Evolutionary conservation across 2,329 filamentous ascomycete species (phyloP).

Genomic region (Balansia obtecta): DNA sequence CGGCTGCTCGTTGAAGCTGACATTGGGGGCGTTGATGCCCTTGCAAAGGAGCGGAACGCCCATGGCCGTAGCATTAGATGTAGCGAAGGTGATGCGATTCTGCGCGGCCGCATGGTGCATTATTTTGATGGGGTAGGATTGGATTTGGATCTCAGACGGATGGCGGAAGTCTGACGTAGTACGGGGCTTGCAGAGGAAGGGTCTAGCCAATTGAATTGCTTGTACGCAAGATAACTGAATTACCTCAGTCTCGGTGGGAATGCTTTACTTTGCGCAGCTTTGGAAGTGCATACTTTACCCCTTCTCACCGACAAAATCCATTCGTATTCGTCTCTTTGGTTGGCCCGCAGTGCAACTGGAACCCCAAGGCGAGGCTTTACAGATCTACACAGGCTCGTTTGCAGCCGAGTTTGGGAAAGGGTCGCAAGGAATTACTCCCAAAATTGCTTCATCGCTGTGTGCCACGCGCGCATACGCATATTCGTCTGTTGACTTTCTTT

Average conservation of each 20-base stretch:
- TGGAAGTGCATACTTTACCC: conserved; percentile 47
- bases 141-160: no score
- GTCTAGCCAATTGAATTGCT: no score
- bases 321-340: conserved; percentile 49
- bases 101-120: neutral
- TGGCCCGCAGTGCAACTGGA: conserved; percentile 47
- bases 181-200: no score
- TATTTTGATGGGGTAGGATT: no score
- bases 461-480: no score
- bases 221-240: no score
- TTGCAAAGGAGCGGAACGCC: conserved; percentile 1
- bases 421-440: conserved; percentile 44
- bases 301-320: conserved; percentile 52
- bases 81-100: neutral
- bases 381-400: conserved; percentile 54
- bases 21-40: conserved; percentile 1
- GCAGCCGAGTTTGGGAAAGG: conserved; percentile 47
- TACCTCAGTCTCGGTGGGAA: neutral
- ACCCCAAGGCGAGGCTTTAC: conserved; percentile 47
- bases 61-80: conserved; percentile 5
- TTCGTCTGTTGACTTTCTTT: no score
- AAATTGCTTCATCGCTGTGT: no score
- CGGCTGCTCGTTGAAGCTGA: conserved; percentile 13
- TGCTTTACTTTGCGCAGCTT: conserved; percentile 29
- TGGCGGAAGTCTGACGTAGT: no score